These are phyloP conservation scores for Ophiostoma ulmi DNA, from an alignment of 2,329 filamentous ascomycete species.

Conservation along the genomic window DNA sequence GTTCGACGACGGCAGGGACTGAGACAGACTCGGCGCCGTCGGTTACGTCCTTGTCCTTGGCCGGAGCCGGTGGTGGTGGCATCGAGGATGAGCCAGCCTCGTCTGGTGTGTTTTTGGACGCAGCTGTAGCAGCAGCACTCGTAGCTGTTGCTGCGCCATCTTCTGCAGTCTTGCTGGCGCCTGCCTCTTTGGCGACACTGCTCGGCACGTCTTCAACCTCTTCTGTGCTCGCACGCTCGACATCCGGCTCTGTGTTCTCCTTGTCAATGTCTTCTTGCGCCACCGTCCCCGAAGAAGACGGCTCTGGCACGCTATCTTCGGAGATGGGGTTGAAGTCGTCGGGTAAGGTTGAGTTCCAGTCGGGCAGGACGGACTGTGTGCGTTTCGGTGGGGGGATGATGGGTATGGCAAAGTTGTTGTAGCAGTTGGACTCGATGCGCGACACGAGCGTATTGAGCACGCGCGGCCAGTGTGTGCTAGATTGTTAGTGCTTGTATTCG, in stretches of 20 bases:
- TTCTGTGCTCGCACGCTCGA: conserved; percentile 22
- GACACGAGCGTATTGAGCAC: conserved; percentile 61
- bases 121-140: neutral
- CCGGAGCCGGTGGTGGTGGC: conserved; percentile 1
- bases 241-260: conserved; percentile 56
- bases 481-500: conserved; percentile 17
- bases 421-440: conserved; percentile 56
- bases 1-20: conserved; percentile 31
- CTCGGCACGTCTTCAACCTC: neutral
- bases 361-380: conserved; percentile 43
- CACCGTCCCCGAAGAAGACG: conserved; percentile 16
- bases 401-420: conserved; percentile 70
- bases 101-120: neutral
- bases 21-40: neutral
- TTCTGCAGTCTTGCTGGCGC: neutral
- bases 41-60: neutral
- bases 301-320: conserved; percentile 29
- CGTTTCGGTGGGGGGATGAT: conserved; percentile 44
- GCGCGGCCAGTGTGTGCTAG: conserved; percentile 53
- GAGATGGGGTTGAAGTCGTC: conserved; percentile 28
- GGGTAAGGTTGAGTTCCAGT: conserved; percentile 17
- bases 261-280: conserved; percentile 60
- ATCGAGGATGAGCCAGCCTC: neutral
- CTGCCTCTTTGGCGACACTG: conserved; percentile 10
- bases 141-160: neutral